These are phyloP conservation scores for Termitomyces sp. DNA, from an alignment of 768 basidiomycete species.

Conservation along the genomic window DNA sequence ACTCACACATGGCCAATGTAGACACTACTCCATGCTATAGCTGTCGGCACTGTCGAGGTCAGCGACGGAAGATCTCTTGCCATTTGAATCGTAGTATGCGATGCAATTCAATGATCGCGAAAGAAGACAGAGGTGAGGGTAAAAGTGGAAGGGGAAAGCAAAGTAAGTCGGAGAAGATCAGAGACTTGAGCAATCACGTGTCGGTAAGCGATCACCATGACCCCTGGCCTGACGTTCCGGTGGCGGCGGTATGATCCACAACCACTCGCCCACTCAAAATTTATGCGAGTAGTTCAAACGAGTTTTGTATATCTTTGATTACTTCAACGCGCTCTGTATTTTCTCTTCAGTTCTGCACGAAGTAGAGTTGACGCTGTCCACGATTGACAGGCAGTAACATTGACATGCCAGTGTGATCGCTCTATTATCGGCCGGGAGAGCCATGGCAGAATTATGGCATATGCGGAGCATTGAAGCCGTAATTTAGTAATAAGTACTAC, in stretches of 20 bases:
- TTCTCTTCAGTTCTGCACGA: neutral
- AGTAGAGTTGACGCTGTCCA: neutral
- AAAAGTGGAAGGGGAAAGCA: neutral
- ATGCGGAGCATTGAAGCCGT: neutral
- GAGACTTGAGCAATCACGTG: slow-evolving; percentile 1
- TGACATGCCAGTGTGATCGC: too few relatives aligned
- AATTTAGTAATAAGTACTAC: neutral
- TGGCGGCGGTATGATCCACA: neutral
- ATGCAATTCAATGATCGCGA: slow-evolving; percentile 10
- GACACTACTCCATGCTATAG: slow-evolving; percentile 40
- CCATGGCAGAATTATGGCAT: neutral
- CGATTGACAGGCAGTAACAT: neutral
- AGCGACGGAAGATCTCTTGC: slow-evolving; percentile 44
- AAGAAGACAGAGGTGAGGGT: slow-evolving; percentile 2
- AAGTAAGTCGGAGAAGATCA: neutral
- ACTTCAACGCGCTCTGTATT: neutral
- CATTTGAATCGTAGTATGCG: slow-evolving; percentile 34
- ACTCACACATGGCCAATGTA: slow-evolving; percentile 64
- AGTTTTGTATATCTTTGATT: neutral
- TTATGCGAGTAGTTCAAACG: too few relatives aligned
- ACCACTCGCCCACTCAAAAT: neutral
- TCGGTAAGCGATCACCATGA: neutral
- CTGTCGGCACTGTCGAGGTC: slow-evolving; percentile 39
- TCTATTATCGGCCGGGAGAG: too few relatives aligned
- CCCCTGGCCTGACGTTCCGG: neutral